Evolutionary conservation across 805 yeast genomes (phyloP), one percentile per base, ranked within the genome.

Genomic region (Myxozyma neotropica): DNA sequence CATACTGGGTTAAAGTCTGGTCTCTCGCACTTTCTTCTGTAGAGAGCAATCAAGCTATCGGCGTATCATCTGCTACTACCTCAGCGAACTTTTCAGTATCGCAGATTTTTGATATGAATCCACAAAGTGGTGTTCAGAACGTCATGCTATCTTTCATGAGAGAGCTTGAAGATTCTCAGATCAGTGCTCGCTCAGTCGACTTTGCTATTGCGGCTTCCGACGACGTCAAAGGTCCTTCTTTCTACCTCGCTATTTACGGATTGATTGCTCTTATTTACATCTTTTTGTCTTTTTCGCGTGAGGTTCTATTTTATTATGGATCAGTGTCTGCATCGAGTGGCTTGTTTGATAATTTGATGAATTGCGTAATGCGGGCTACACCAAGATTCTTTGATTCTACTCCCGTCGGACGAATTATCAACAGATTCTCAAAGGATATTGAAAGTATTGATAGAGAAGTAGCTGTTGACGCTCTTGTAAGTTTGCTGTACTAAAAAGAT

Each of bases 361-460:
- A 77, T 17, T 81, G 81, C n/a, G 85, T 91, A 36, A 73, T 92
- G 70, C 81, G 87, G 63, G 95, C 97, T 1, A 87, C 81, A 64
- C 78, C 91, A 65, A 82, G 97, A 70, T 94, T 94, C 74, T 94
- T 92, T 74, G 99, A 94, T 72, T 81, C 94, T 21, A 93, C 98
- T 4, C 98, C 99, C 10, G 82, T 88, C 67, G 99, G 99, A 31
- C 86, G 98, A 73, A 89, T 93, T 57, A 90, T 94, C 91, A 94
- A 93, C 74, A 82, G 99, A 72, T 93, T 94, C 71, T 89, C 97
- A 8, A 92, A 90, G 73, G 99, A 93, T 77, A 84, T 94, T 64
- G 97, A 93, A 74, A 84, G 94, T 15, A 83, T 93, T 64, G 99
- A 93, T 75, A 97, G 94, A 76, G 97, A 93, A 67, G 78, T 93